Evolutionary conservation across 805 yeast genomes (phyloP).

Genomic region (Zygosaccharomyces gambellarensis): DNA sequence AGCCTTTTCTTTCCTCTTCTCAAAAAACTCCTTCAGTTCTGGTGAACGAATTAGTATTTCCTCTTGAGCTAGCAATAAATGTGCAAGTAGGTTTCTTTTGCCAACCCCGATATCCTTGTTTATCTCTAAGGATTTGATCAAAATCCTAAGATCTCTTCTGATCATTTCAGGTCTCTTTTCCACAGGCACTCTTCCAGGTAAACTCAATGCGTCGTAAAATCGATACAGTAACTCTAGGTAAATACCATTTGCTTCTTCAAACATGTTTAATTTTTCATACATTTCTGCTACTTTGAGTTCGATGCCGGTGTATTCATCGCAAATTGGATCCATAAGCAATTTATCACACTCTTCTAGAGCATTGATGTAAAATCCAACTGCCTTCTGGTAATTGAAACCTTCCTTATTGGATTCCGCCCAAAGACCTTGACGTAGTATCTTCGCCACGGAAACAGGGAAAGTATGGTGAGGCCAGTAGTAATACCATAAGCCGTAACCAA

Average conservation of each 20-base stretch:
- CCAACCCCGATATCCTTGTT: slow-evolving; percentile 46
- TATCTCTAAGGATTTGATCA: slow-evolving; percentile 61
- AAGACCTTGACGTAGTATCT: slow-evolving; percentile 63
- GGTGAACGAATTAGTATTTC: slow-evolving; percentile 48
- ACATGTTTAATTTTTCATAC: slow-evolving; percentile 65
- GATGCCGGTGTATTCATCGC: slow-evolving; percentile 85
- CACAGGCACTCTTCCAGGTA: slow-evolving; percentile 34
- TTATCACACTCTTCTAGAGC: slow-evolving; percentile 63
- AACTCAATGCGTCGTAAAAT: slow-evolving; percentile 50
- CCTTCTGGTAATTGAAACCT: slow-evolving; percentile 50
- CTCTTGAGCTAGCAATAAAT: slow-evolving; percentile 59
- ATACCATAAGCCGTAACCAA: slow-evolving; percentile 35
- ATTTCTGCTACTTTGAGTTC: slow-evolving; percentile 84
- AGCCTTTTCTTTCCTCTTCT: slow-evolving; percentile 29
- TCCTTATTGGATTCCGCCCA: slow-evolving; percentile 78
- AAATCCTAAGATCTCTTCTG: slow-evolving; percentile 65
- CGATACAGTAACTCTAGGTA: slow-evolving; percentile 63
- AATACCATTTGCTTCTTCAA: slow-evolving; percentile 58
- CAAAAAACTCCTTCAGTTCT: slow-evolving; percentile 34
- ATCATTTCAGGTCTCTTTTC: slow-evolving; percentile 51
- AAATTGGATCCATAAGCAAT: slow-evolving; percentile 47
- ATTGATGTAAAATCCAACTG: slow-evolving; percentile 66
- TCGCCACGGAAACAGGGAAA: slow-evolving; percentile 67
- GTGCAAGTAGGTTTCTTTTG: slow-evolving; percentile 57
- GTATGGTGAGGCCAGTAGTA: slow-evolving; percentile 64